A percentile compares a stretch with the other conserved stretches of the same genome.
Evolutionary conservation across 2,329 filamentous ascomycete species (phyloP).

Genomic region (Cladophialophora carrionii): DNA sequence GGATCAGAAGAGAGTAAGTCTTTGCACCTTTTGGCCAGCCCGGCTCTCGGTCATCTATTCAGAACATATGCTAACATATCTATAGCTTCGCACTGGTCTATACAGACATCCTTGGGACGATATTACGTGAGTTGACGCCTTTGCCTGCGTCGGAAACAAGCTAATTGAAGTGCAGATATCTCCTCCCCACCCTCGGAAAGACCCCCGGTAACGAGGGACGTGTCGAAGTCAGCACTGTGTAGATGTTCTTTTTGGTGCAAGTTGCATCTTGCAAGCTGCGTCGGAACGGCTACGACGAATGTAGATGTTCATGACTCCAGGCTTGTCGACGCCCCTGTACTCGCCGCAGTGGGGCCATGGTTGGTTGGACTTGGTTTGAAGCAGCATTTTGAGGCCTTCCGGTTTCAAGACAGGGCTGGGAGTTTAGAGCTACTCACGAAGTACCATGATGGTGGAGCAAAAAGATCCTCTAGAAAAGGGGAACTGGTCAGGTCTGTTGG

Average conservation of each 20-base stretch:
- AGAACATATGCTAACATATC: constrained; percentile 8
- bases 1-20: constrained; percentile 82
- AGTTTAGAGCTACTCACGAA: constrained; percentile 20
- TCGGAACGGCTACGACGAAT: neutral
- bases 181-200: constrained; percentile 77
- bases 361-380: constrained; percentile 5
- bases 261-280: constrained; percentile 1
- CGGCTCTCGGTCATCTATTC: neutral
- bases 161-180: constrained; percentile 39
- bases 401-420: constrained; percentile 14
- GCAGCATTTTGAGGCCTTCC: constrained; percentile 7
- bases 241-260: neutral
- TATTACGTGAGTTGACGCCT: constrained; percentile 63
- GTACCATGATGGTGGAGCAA: constrained; percentile 16
- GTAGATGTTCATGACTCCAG: neutral
- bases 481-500: constrained; percentile 3
- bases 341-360: neutral
- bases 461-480: constrained; percentile 6
- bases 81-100: constrained; percentile 80
- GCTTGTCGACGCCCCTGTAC: neutral
- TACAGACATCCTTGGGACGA: constrained; percentile 99
- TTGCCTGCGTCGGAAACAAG: neutral
- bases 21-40: neutral
- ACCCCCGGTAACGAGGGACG: constrained; percentile 77
- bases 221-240: constrained; percentile 70